Base-by-base conservation (phyloP, 306 rosid species). In the Trifolium repens region DNA sequence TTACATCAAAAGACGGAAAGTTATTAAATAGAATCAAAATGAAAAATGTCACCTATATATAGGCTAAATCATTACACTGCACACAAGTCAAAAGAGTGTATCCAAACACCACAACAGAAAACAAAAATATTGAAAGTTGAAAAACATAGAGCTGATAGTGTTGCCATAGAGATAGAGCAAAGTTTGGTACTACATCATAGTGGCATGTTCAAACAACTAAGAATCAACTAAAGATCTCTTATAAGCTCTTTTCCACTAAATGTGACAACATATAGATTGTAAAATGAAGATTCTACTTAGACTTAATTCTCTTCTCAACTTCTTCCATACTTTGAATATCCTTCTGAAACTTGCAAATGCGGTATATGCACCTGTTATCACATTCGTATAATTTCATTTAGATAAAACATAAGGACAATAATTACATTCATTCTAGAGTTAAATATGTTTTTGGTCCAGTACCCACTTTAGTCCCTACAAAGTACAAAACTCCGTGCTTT, bases 221-320 rank as follows among this genome's bases (percentile, higher is more conserved):
- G 62, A 69, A 79, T 73, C 49, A 53, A 78, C 87, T 77, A 75
- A 39, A 63, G 34, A 43, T 11, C 34, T 37, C 32, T 79, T 78
- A 32, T 4, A 57, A 49, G 64, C 10, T 35, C 68, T 65, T 24
- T 47, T 68, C 22, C 66, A 66, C 73, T 61, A 50, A 65, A 43
- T 67, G 78, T 52, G 49, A 43, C 10, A 71, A 17, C 11, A 68
- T 17, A 68, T 17, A 60, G 69, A 76, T 49, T 3, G 40, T 47
- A 35, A 68, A 34, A 66, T 35, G 60, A 78, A 60, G 13, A n/a
- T 58, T 58, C 80, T 89, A 96, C 87, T 92, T 22, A 2, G 87
- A 84, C 88, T 96, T 90, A 84, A 35, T 52, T 81, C 91, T 86
- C 93, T 90, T 96, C 87, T 96, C 99, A 83, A 87, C 86, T 78